Evolutionary conservation across 1,139 yeast genomes (phyloP).

Genomic region (Scheffersomyces quercinus): DNA sequence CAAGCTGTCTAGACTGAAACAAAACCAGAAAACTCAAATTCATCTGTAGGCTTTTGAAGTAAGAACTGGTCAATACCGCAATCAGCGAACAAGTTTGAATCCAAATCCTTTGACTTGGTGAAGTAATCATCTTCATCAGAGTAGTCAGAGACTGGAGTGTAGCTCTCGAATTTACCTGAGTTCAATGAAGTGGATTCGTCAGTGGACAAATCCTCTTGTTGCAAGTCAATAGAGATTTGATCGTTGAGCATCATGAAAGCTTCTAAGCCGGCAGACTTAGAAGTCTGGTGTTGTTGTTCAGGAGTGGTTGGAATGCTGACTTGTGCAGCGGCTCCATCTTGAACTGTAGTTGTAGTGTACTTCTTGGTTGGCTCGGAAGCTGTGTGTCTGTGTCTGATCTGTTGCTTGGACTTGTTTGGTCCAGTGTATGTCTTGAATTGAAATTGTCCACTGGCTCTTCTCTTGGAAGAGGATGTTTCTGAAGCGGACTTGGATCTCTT

Average conservation of each 20-base stretch:
- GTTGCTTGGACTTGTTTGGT: constrained; percentile 28
- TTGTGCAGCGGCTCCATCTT: not conserved
- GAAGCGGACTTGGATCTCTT: constrained; percentile 27
- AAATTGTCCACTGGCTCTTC: constrained; percentile 29
- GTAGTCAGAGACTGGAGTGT: constrained; percentile 26
- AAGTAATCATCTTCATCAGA: constrained; percentile 20
- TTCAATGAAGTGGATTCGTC: constrained; percentile 8
- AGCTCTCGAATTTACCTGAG: constrained; percentile 7
- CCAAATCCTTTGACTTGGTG: constrained; percentile 10
- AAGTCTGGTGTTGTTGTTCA: constrained; percentile 3
- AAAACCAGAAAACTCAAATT: constrained; percentile 33
- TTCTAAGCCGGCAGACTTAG: constrained; percentile 24
- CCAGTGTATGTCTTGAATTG: constrained; percentile 43
- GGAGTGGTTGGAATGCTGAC: not conserved
- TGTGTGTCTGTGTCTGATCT: constrained; percentile 19
- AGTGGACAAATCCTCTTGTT: constrained; percentile 1
- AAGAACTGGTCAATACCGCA: constrained; percentile 27
- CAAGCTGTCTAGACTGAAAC: constrained; percentile 21
- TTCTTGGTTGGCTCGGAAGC: constrained; percentile 21
- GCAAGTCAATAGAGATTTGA: constrained; percentile 21
- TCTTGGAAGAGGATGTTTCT: constrained; percentile 18
- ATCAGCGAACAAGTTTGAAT: constrained; percentile 13
- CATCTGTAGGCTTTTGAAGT: constrained; percentile 24
- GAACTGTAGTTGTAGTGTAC: not conserved
- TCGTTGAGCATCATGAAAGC: constrained; percentile 34